Percentiles rank a stretch among this genome's conserved stretches.
Conservation (phyloP, 139 green algal genomes). For the Chlamydomonas asymmetrica region DNA sequence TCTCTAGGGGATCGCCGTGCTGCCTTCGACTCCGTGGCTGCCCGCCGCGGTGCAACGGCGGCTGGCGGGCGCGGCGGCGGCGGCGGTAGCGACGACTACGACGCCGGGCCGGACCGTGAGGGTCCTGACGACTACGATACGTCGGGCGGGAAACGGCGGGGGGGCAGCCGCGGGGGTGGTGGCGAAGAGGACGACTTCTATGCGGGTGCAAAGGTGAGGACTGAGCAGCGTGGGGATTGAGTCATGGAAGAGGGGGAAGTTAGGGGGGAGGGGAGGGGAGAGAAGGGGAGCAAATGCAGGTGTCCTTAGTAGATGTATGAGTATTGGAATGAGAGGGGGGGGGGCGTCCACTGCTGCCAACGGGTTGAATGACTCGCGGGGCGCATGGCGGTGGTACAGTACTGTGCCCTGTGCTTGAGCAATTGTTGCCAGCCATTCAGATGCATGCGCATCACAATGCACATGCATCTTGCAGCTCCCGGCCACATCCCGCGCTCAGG, state of each 20-base stretch:
- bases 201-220: slow-evolving; percentile 41
- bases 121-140: slow-evolving; percentile 33
- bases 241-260: no score
- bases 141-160: slow-evolving; percentile 13
- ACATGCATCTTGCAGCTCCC: not conserved
- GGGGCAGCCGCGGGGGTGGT: slow-evolving; percentile 13
- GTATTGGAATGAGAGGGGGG: no score
- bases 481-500: no score
- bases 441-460: not conserved
- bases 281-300: no score
- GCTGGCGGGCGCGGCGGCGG: slow-evolving; percentile 3
- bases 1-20: slow-evolving; percentile 76
- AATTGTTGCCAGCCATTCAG: not conserved
- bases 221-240: no score
- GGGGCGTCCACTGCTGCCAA: no score
- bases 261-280: no score
- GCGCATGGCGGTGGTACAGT: no score
- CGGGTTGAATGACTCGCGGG: no score
- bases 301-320: no score
- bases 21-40: slow-evolving; percentile 64
- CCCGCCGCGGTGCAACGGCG: slow-evolving; percentile 36
- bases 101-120: no score
- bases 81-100: slow-evolving; percentile 12
- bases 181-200: slow-evolving; percentile 81
- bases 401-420: no score